Evolutionary conservation across 1,284 basidiomycete genomes (phyloP).

Genomic region (Puccinia horiana): DNA sequence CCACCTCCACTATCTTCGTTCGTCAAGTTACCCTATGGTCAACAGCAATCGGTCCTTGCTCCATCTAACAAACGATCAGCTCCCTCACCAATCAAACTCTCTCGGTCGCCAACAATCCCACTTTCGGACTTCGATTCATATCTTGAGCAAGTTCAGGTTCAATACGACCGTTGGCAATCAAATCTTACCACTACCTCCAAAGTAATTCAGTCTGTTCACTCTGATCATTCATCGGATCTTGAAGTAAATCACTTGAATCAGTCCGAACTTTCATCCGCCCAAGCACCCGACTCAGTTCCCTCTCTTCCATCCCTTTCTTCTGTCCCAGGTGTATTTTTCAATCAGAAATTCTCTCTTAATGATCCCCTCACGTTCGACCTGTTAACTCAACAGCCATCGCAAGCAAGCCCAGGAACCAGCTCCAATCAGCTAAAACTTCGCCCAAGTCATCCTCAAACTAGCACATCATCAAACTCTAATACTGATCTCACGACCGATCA

Average conservation of each 20-base stretch:
- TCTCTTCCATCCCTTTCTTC: constrained; percentile 68
- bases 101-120: constrained; percentile 73
- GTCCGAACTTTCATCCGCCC: constrained; percentile 43
- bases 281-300: not conserved
- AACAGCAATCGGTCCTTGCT: constrained; percentile 31
- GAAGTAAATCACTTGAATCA: constrained; percentile 49
- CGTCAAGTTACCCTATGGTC: constrained; percentile 20
- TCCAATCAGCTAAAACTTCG: constrained; percentile 53
- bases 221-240: constrained; percentile 54
- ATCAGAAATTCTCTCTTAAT: constrained; percentile 76
- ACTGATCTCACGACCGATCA: constrained; percentile 60
- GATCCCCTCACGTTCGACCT: constrained; percentile 78
- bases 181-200: constrained; percentile 25
- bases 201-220: constrained; percentile 51
- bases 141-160: constrained; percentile 70
- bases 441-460: constrained; percentile 40
- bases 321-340: constrained; percentile 81
- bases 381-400: constrained; percentile 68
- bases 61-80: constrained; percentile 65
- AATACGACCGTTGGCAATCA: constrained; percentile 66
- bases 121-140: constrained; percentile 83
- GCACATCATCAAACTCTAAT: constrained; percentile 59
- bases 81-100: constrained; percentile 70
- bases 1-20: constrained; percentile 38
- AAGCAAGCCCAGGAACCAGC: constrained; percentile 50